phyloP scores from a whole-genome alignment of 2,329 filamentous ascomycete genomes.

The Calonectria multiphialidica region DNA sequence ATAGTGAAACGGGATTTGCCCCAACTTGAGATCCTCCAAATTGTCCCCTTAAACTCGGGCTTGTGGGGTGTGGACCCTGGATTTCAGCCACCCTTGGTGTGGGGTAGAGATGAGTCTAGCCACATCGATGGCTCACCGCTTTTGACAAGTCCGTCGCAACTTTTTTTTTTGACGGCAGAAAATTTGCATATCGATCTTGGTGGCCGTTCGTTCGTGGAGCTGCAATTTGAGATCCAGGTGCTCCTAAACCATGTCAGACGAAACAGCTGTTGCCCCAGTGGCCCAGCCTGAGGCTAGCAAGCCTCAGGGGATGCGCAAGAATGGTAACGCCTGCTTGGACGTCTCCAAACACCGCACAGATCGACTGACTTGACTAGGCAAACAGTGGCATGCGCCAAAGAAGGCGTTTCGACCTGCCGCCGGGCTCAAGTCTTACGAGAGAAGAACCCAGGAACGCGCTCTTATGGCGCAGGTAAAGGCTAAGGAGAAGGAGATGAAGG shows the following conservation, averaged over 20 bases:
- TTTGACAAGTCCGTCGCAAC: conserved; percentile 28
- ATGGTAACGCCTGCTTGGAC: conserved; percentile 67
- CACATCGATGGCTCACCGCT: conserved; percentile 36
- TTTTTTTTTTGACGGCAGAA: conserved; percentile 46
- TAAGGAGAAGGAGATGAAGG: conserved; percentile 95
- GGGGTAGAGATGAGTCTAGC: conserved; percentile 23
- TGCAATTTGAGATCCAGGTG: conserved; percentile 18
- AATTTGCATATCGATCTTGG: conserved; percentile 37
- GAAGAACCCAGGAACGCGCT: conserved; percentile 78
- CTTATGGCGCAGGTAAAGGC: conserved; percentile 84
- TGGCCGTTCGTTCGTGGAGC: conserved; percentile 12
- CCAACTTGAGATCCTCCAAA: conserved; percentile 36
- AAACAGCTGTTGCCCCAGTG: conserved; percentile 47
- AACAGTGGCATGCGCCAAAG: conserved; percentile 91
- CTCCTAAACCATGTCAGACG: conserved; percentile 56
- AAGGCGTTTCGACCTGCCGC: conserved; percentile 86
- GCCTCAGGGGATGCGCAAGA: conserved; percentile 80
- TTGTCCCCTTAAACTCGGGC: conserved; percentile 35
- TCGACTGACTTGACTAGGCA: conserved; percentile 69
- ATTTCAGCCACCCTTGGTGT: conserved; percentile 34
- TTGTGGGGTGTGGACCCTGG: conserved; percentile 41
- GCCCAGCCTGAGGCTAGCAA: conserved; percentile 52
- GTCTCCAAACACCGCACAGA: neutral
- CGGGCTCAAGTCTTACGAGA: conserved; percentile 83
- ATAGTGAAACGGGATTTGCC: conserved; percentile 25